Base-by-base conservation (phyloP, 768 basidiomycete species). In the Leccinum barrowsii region DNA sequence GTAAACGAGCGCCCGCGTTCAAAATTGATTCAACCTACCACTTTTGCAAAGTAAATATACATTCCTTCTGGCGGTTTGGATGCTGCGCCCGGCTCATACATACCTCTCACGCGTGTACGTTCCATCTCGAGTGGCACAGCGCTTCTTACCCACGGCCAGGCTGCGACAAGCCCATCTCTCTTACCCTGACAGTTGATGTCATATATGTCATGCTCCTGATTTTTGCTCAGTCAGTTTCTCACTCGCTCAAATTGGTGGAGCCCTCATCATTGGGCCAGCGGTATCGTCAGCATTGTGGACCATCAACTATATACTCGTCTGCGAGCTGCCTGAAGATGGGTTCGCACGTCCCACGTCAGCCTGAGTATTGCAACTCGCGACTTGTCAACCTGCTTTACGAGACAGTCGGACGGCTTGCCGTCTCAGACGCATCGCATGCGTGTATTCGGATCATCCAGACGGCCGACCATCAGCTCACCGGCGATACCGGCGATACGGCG, bases 321-420 rank as follows among this genome's bases (percentile, higher is more conserved):
- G 19, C 12, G 26, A 28, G 24, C 19, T 28, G 11, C 32, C 19
- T 19, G 11, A 51, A 8, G n/a, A 34, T 32, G 28, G 28, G 2
- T 32, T 30, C 24, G 28, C 30, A 50, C 7, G 30, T 57, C 61
- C 17, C 60, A 62, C 51, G 47, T 52, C 42, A 24, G 40, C 19
- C 42, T 44, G 42, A 44, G 19, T 42, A 19, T 15, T 15, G 46
- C 10, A n/a, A 48, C 19, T 35, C 35, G 42, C 22, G n/a, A 50
- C 30, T 50, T 12, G 30, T 44, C 24, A 59, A 15, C 28, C 44
- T 52, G 46, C 28, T 42, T 63, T 48, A 35, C 22, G 62, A 54
- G 30, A 48, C 46, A 15, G 22, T n/a, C 15, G 11, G 15, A 37
- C 7, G 28, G 42, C 24, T 46, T 7, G 37, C 30, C 35, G 58